These are phyloP conservation scores for Wickerhamomyces chaumierensis DNA, from an alignment of 805 yeast species.

Conservation along the genomic window DNA sequence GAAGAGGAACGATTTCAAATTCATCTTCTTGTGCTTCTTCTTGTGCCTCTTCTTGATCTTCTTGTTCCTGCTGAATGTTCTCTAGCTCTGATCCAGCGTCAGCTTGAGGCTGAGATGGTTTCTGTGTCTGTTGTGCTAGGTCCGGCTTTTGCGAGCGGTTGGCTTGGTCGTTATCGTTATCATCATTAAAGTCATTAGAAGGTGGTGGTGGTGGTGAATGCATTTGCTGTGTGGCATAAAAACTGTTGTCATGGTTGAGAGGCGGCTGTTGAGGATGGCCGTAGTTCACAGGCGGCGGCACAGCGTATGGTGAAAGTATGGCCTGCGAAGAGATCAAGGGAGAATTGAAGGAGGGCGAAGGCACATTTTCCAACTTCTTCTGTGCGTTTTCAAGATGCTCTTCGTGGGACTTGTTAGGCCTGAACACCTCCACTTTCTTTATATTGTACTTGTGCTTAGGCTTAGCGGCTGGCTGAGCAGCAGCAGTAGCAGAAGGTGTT, in stretches of 20 bases:
- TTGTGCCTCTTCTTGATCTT: no score
- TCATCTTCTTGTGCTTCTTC: no score
- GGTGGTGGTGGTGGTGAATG: background rate
- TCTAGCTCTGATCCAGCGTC: no score
- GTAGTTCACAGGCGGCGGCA: background rate
- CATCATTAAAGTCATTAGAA: background rate
- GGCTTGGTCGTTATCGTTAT: background rate
- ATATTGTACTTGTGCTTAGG: background rate
- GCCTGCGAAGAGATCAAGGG: background rate
- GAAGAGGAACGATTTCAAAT: background rate
- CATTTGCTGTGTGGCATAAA: no score
- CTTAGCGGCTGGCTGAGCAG: background rate
- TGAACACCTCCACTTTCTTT: background rate
- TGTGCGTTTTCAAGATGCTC: background rate
- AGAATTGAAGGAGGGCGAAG: background rate
- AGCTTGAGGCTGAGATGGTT: no score
- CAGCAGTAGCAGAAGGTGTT: conserved; percentile 1
- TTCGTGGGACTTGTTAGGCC: background rate
- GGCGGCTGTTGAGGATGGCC: background rate
- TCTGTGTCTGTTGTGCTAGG: no score
- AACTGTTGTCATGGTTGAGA: background rate
- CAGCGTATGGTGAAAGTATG: background rate
- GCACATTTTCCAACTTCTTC: background rate
- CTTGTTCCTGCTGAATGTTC: no score
- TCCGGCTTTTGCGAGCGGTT: no score